Percentiles rank a stretch among this genome's conserved stretches.
These are phyloP conservation scores for Penicillium cataractarum DNA, from an alignment of 495 filamentous ascomycete genomes.

Conservation along the genomic window DNA sequence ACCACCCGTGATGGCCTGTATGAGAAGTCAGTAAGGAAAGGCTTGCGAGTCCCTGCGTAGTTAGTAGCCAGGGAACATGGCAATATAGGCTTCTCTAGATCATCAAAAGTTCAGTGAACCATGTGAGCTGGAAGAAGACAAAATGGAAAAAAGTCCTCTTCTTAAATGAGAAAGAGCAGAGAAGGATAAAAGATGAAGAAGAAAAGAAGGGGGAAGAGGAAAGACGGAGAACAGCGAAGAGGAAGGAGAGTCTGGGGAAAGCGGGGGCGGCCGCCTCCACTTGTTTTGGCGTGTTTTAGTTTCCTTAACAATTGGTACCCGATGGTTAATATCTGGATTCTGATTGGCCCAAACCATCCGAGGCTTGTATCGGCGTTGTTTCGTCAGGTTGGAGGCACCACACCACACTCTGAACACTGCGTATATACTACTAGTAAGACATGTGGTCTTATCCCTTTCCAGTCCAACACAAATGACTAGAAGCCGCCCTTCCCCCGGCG, in stretches of 20 bases:
- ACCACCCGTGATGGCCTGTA: neutral
- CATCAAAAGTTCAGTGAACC: neutral
- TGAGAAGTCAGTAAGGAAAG: neutral
- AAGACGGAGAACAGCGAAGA: neutral
- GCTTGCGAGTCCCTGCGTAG: neutral
- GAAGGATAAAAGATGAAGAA: neutral
- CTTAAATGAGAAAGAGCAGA: no score
- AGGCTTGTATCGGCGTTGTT: constrained; percentile 19
- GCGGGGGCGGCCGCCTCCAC: constrained; percentile 24
- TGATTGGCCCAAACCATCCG: constrained; percentile 20
- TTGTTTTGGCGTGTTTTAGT: neutral
- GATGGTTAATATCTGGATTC: constrained; percentile 17
- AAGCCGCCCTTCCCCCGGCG: no score
- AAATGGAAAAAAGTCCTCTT: neutral
- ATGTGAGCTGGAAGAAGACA: neutral
- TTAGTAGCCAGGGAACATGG: neutral
- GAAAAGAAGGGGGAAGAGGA: neutral
- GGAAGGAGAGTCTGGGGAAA: constrained; percentile 25
- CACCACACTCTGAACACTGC: neutral
- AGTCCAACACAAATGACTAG: no score
- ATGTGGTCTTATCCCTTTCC: no score
- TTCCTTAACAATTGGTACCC: constrained; percentile 4
- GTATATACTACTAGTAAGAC: no score
- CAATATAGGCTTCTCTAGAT: neutral
- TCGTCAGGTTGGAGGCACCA: neutral